A percentile compares a stretch with the other conserved stretches of the same genome.
Conservation (phyloP, 805 yeast species). For the Cyberlindnera euphorbiae region DNA sequence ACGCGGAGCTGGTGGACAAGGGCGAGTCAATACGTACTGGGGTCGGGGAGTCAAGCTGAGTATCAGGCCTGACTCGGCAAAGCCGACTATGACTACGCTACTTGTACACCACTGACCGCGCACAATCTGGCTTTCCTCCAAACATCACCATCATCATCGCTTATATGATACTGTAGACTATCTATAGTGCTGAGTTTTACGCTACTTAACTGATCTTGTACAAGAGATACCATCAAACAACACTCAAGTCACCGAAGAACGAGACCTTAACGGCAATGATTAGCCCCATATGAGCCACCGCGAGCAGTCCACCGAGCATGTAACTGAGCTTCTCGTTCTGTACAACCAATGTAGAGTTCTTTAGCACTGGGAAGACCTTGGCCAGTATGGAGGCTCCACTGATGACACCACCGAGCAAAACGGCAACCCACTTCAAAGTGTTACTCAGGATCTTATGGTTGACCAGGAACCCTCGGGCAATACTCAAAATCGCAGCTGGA, state of each 20-base stretch:
- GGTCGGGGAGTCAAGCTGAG: too few relatives aligned
- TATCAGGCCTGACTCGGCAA: too few relatives aligned
- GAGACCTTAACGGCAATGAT: constrained; percentile 61
- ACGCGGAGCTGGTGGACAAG: too few relatives aligned
- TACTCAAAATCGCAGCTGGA: constrained; percentile 65
- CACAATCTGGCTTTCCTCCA: too few relatives aligned
- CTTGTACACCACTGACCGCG: too few relatives aligned
- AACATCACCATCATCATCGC: too few relatives aligned
- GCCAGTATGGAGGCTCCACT: constrained; percentile 52
- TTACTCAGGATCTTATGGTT: constrained; percentile 39
- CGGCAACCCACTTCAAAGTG: constrained; percentile 59
- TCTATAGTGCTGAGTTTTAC: too few relatives aligned
- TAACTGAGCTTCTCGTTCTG: constrained; percentile 35
- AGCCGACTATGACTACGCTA: too few relatives aligned
- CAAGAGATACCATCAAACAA: too few relatives aligned
- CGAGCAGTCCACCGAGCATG: constrained; percentile 37
- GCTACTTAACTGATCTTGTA: too few relatives aligned
- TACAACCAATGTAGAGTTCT: constrained; percentile 29
- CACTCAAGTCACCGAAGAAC: constrained; percentile 47
- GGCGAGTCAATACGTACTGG: too few relatives aligned
- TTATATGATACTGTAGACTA: too few relatives aligned
- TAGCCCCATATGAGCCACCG: constrained; percentile 49
- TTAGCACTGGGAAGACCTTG: constrained; percentile 40
- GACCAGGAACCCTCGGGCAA: constrained; percentile 51
- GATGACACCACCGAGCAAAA: constrained; percentile 52